These are phyloP conservation scores for Nothomitra cinnamomea DNA, from an alignment of 2,329 filamentous ascomycete species.

Conservation along the genomic window DNA sequence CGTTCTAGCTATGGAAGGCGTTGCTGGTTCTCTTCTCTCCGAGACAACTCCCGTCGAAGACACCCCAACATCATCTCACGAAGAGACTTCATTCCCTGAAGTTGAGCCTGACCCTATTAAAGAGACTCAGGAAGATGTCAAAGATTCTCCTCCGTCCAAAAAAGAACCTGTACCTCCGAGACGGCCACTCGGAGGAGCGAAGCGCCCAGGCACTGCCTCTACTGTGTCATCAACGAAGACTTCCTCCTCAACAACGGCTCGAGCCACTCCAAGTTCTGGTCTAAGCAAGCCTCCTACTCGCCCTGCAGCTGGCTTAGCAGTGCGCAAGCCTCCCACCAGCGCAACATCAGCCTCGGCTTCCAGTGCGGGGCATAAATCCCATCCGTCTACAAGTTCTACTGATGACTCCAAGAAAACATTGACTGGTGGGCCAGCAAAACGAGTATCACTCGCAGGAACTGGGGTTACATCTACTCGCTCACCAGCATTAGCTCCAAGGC, in stretches of 20 bases:
- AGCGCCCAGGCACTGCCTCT: not conserved
- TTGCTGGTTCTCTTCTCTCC: not conserved
- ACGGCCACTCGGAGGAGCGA: not conserved
- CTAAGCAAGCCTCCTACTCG: conserved; percentile 1
- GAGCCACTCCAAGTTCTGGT: not conserved
- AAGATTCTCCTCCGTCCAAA: not conserved
- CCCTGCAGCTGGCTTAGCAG: not conserved
- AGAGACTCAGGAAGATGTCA: conserved; percentile 1
- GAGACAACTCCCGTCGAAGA: not conserved
- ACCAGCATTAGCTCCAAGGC: not conserved
- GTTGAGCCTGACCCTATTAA: conserved; percentile 1
- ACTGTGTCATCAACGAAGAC: not conserved
- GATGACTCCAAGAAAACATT: conserved; percentile 2
- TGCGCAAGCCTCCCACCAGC: not conserved
- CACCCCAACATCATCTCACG: not conserved
- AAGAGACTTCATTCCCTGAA: not conserved
- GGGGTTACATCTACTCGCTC: not conserved
- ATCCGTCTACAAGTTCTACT: conserved; percentile 1
- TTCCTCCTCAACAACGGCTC: not conserved
- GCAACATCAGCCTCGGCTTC: not conserved
- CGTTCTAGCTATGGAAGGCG: not conserved
- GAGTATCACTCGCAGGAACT: not conserved
- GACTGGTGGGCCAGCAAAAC: not conserved
- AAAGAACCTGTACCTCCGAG: not conserved
- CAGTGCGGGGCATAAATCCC: not conserved